Base-by-base conservation (phyloP, 73 alveolate genomes). In the Stentor coeruleus region DNA sequence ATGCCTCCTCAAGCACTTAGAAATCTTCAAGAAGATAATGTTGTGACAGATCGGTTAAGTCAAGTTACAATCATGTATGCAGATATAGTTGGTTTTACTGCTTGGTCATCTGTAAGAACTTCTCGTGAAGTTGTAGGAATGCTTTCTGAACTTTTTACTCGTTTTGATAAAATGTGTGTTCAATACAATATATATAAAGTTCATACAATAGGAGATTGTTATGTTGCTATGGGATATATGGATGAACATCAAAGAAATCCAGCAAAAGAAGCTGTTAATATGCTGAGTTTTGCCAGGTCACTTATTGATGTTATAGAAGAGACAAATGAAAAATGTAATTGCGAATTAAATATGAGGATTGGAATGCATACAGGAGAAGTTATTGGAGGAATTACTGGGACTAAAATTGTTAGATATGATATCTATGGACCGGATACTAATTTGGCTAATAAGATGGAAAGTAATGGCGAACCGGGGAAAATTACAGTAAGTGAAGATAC, bases 161-260 rank as follows among this genome's bases (percentile, higher is more conserved):
- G 93, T 72, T 96, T 97, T 84, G 99, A 97, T 86, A 93, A 93
- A 87, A 95, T 93, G 49, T 91, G 98, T 76, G 94, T 90, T 31
- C 88, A 89, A 33, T 89, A 93, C 41, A 91, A 96, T 58, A 97
- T 95, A 3, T 97, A 93, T 86, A 97, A 97, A 87, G 97, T 97
- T 0, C 98, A 96, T 77, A 97, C 99, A 1, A 97, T 97, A 3
- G 99, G 99, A 20, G 99, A 97, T 86, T 94, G 99, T 83, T 97
- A 97, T 84, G 99, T 97, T 20, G 98, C 96, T 20, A 81, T 95
- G 90, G 99, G 99, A 42, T 92, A 92, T 58, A 92, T 89, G 38
- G 99, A 98, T 3, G 91, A 91, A 76, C 87, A 87, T 40, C 90
- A 89, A 73, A 95, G 99, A 88, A 92, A 96, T 91, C 94, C 91